Base-by-base conservation (phyloP, 208 protist genomes). In the Acanthamoeba lenticulata region DNA sequence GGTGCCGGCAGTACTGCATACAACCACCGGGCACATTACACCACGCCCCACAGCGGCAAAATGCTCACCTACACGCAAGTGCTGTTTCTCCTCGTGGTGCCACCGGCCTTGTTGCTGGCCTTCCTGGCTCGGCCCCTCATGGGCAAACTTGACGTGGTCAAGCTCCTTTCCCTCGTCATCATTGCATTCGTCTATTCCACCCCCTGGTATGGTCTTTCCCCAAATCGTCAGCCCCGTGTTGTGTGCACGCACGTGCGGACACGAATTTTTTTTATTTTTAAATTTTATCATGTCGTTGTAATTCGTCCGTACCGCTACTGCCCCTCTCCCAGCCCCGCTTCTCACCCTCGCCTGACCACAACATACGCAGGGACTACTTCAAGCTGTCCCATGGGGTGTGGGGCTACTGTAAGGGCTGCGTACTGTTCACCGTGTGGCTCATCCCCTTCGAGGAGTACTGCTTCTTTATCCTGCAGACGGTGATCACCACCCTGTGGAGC, bases 361-460 rank as follows among this genome's bases (percentile, higher is more conserved):
- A 7, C 13, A 65, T 7, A 5, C 57, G 4, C 74, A 85, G 74
- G 74, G 74, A 85, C 74, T 85, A 85, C 74, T 85, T 85, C 74
- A 85, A 85, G 74, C 44, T 85, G 74, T 36, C 74, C 5, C 74
- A 85, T 17, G 74, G 74, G 19, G 74, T 85, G 74, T 85, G 74
- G 74, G 74, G 74, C 74, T 85, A 85, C 74, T 85, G 74, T 21
- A 24, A 85, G 32, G 74, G 74, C 42, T 85, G 74, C 74, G 74
- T 85, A 21, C 74, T 85, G 74, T 85, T 85, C 74, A 85, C 42
- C 13, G 74, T 85, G 36, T 85, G 74, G 74, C 74, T 85, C 1
- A 85, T 85, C 5, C 74, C 74, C 17, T 85, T 85, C 44, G 74
- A 85, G 74, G 74, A 85, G 74, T 85, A 85, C 44, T 85, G 74